These are phyloP conservation scores for Saturnispora mendoncae DNA, from an alignment of 805 yeast genomes.

Conservation along the genomic window DNA sequence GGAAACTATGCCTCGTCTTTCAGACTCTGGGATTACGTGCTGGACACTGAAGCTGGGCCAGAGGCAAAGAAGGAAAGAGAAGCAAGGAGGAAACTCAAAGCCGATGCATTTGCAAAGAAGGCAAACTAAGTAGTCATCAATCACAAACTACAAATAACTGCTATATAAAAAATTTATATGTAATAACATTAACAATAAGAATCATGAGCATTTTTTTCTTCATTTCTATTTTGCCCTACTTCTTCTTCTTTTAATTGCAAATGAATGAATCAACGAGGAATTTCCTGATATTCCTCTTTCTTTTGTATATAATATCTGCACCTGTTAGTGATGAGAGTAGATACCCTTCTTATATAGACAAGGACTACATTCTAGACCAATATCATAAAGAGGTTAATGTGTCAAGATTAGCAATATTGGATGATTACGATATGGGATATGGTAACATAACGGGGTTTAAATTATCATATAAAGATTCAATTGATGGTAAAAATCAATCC, in stretches of 20 bases:
- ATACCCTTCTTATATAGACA: conserved; percentile 20
- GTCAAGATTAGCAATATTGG: conserved; percentile 28
- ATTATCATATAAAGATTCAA: conserved; percentile 53
- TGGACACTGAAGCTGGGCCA: conserved; percentile 51
- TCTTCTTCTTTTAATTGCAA: background rate
- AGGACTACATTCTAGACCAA: conserved; percentile 24
- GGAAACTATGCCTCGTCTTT: conserved; percentile 52
- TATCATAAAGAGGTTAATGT: conserved; percentile 29
- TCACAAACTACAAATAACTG: background rate
- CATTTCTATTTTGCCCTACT: background rate
- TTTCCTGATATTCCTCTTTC: conserved; percentile 30
- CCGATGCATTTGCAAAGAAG: conserved; percentile 28
- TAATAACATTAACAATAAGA: background rate
- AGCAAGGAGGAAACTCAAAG: conserved; percentile 32
- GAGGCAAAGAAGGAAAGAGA: conserved; percentile 42
- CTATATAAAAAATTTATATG: background rate
- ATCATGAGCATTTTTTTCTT: background rate
- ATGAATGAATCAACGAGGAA: conserved; percentile 24
- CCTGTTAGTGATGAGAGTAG: conserved; percentile 27
- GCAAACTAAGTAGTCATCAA: conserved; percentile 1
- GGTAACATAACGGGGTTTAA: conserved; percentile 69
- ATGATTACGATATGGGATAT: conserved; percentile 45
- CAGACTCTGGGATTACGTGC: conserved; percentile 48
- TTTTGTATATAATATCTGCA: conserved; percentile 36
- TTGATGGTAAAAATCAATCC: conserved; percentile 35